Conservation (phyloP, 805 yeast genomes). For the Metschnikowia santaceciliae region DNA sequence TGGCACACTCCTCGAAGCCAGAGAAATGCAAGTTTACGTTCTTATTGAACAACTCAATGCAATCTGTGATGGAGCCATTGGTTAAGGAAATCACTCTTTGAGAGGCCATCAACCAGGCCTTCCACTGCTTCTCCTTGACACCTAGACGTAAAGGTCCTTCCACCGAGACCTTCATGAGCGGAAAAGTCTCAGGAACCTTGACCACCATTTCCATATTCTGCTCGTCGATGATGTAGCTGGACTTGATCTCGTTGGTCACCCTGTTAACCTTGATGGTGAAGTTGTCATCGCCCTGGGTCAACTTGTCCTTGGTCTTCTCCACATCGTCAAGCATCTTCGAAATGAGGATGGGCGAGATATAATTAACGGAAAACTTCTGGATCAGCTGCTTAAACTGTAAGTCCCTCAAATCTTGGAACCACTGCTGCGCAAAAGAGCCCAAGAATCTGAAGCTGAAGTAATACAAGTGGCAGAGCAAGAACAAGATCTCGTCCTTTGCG, state of each 20-base stretch:
- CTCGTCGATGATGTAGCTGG: slow-evolving; percentile 77
- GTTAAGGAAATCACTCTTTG: slow-evolving; percentile 75
- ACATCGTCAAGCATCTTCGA: slow-evolving; percentile 53
- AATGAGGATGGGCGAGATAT: slow-evolving; percentile 63
- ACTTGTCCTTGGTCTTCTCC: slow-evolving; percentile 34
- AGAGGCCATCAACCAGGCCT: slow-evolving; percentile 90
- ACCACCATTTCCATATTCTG: slow-evolving; percentile 79
- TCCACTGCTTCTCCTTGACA: slow-evolving; percentile 88
- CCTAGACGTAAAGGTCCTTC: slow-evolving; percentile 80
- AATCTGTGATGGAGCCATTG: slow-evolving; percentile 66
- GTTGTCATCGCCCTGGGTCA: slow-evolving; percentile 36
- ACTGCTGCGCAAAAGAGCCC: slow-evolving; percentile 56
- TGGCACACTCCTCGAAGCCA: slow-evolving; percentile 95
- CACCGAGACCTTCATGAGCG: slow-evolving; percentile 70
- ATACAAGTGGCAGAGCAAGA: slow-evolving; percentile 47
- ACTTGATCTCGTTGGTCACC: slow-evolving; percentile 62
- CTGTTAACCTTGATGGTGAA: slow-evolving; percentile 60
- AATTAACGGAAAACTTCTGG: slow-evolving; percentile 57
- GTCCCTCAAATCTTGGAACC: slow-evolving; percentile 72
- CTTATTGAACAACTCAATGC: slow-evolving; percentile 62
- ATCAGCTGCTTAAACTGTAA: slow-evolving; percentile 56
- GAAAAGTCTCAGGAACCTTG: slow-evolving; percentile 69
- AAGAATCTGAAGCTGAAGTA: slow-evolving; percentile 47
- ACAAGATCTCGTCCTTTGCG: slow-evolving; percentile 30
- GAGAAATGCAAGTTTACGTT: slow-evolving; percentile 83